These are phyloP conservation scores for Erysimum cheiri DNA, from an alignment of 441 rosid species.

Conservation along the genomic window DNA sequence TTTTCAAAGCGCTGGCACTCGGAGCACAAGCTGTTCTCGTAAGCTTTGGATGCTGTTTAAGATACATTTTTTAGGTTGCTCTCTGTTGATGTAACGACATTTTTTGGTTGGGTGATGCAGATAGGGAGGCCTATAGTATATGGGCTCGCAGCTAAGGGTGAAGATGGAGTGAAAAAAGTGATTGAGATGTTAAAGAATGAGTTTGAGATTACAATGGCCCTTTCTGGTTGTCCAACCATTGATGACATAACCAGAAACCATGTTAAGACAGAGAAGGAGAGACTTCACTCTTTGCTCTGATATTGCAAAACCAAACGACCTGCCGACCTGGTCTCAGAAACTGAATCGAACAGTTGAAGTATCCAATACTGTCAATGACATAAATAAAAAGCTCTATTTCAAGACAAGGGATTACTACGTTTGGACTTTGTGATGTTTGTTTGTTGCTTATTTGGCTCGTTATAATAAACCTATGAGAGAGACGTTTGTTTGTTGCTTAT, in stretches of 20 bases:
- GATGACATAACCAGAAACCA: constrained; percentile 71
- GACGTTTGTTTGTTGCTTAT: too few species aligned
- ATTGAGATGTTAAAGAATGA: constrained; percentile 76
- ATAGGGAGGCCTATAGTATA: constrained; percentile 78
- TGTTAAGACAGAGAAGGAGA: constrained; percentile 51
- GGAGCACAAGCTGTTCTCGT: constrained; percentile 90
- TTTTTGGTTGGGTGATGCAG: constrained; percentile 46
- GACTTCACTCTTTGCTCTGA: constrained; percentile 56
- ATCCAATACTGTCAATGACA: not conserved
- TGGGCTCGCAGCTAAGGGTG: constrained; percentile 86
- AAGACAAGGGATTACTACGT: not conserved
- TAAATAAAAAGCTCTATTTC: not conserved
- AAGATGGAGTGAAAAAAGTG: constrained; percentile 64
- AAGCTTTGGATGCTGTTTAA: constrained; percentile 36
- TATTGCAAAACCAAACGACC: not conserved
- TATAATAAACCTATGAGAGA: constrained; percentile 3
- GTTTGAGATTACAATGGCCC: constrained; percentile 80
- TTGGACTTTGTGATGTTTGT: not conserved
- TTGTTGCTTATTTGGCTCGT: not conserved
- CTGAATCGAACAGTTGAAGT: not conserved
- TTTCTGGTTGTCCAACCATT: constrained; percentile 74
- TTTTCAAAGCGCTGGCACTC: constrained; percentile 89
- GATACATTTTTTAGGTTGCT: not conserved
- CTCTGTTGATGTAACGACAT: constrained; percentile 14
- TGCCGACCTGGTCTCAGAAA: not conserved